These are phyloP conservation scores for Mycena vitilis DNA, from an alignment of 768 basidiomycete genomes.

Conservation along the genomic window DNA sequence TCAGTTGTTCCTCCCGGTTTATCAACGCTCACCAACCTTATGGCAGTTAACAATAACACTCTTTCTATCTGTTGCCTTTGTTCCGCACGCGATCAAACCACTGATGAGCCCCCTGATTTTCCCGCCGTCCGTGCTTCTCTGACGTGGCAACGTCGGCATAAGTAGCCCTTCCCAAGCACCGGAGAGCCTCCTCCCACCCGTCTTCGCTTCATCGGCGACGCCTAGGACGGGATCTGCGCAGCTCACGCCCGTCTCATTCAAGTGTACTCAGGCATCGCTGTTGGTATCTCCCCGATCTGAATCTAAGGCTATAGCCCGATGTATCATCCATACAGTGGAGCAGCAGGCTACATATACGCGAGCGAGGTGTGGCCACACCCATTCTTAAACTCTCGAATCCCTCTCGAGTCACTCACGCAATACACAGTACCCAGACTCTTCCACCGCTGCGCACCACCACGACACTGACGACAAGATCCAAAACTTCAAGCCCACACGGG, in stretches of 20 bases:
- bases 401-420: neutral
- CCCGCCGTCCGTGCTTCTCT: neutral
- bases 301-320: neutral
- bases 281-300: too few species aligned
- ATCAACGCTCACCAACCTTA: too few species aligned
- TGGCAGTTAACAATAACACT: neutral
- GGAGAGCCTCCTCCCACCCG: neutral
- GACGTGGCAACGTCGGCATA: neutral
- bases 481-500: conserved; percentile 20
- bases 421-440: conserved; percentile 8
- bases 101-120: neutral
- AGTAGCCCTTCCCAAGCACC: neutral
- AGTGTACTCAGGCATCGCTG: neutral
- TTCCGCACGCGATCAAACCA: neutral
- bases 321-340: conserved; percentile 27
- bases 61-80: neutral
- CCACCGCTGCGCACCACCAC: conserved; percentile 6
- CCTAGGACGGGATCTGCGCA: neutral
- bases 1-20: too few species aligned
- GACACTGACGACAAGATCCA: conserved; percentile 10
- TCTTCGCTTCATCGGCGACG: neutral
- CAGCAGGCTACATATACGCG: conserved; percentile 30
- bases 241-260: neutral
- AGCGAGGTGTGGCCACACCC: conserved; percentile 8
- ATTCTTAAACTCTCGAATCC: neutral